Conservation (phyloP, 768 basidiomycete genomes). For the Termitomyces sp. region DNA sequence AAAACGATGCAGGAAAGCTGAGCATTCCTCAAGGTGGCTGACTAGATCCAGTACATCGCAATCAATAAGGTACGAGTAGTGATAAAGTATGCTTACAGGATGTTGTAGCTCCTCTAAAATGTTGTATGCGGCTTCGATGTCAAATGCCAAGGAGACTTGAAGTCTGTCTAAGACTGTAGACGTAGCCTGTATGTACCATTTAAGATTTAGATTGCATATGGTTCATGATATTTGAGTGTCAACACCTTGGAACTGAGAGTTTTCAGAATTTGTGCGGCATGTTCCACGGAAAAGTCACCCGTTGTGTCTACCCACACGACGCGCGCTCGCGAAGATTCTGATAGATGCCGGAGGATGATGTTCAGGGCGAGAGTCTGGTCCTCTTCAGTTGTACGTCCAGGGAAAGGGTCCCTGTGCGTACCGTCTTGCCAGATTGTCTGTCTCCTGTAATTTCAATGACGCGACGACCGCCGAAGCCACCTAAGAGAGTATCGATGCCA, state of each 20-base stretch:
- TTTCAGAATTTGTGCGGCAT: slow-evolving; percentile 38
- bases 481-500: slow-evolving; percentile 52
- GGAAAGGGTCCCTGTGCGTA: slow-evolving; percentile 29
- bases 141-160: slow-evolving; percentile 56
- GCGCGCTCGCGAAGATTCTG: slow-evolving; percentile 29
- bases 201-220: slow-evolving; percentile 4
- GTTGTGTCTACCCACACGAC: slow-evolving; percentile 73
- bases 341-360: slow-evolving; percentile 53
- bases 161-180: slow-evolving; percentile 50
- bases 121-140: slow-evolving; percentile 52
- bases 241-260: slow-evolving; percentile 25
- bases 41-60: background rate
- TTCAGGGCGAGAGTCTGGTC: slow-evolving; percentile 62
- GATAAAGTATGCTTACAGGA: slow-evolving; percentile 16
- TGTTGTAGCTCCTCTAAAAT: slow-evolving; percentile 45
- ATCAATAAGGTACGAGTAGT: background rate
- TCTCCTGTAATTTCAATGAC: slow-evolving; percentile 73
- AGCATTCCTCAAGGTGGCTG: slow-evolving; percentile 6
- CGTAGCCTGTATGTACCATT: slow-evolving; percentile 21
- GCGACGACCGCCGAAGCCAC: slow-evolving; percentile 46
- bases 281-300: slow-evolving; percentile 61
- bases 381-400: background rate
- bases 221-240: background rate
- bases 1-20: slow-evolving; percentile 53
- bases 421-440: slow-evolving; percentile 66